Conservation (phyloP, 2,329 filamentous ascomycete genomes). For the Diaporthe batatas region DNA sequence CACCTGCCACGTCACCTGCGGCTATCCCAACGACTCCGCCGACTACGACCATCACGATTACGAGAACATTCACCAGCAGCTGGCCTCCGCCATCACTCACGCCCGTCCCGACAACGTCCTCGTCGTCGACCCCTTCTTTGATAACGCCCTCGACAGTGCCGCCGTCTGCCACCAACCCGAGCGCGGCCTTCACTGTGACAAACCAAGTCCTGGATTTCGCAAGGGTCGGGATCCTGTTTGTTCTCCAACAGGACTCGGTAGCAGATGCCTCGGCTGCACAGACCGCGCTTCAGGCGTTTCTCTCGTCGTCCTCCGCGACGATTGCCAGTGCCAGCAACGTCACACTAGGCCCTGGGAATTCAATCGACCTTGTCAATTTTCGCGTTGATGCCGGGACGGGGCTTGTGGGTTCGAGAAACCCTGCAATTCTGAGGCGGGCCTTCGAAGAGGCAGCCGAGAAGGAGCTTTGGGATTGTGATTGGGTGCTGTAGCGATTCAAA, state of each 20-base stretch:
- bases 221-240: slow-evolving; percentile 71
- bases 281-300: slow-evolving; percentile 66
- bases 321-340: slow-evolving; percentile 54
- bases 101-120: slow-evolving; percentile 47
- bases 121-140: slow-evolving; percentile 42
- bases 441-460: slow-evolving; percentile 1
- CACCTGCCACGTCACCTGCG: slow-evolving; percentile 27
- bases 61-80: slow-evolving; percentile 48
- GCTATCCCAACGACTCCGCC: slow-evolving; percentile 40
- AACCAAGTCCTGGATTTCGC: slow-evolving; percentile 74
- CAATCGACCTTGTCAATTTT: slow-evolving; percentile 65
- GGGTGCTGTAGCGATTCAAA: neutral
- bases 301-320: slow-evolving; percentile 56
- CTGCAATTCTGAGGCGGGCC: slow-evolving; percentile 32
- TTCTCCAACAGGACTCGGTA: slow-evolving; percentile 69
- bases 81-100: slow-evolving; percentile 43
- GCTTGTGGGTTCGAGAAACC: slow-evolving; percentile 42
- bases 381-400: slow-evolving; percentile 56
- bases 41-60: slow-evolving; percentile 46
- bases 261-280: slow-evolving; percentile 68
- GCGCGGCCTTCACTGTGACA: slow-evolving; percentile 61
- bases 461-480: slow-evolving; percentile 14
- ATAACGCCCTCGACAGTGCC: slow-evolving; percentile 43
- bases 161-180: slow-evolving; percentile 46
- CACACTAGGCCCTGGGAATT: slow-evolving; percentile 55